Evolutionary conservation across 169 alveolate species (phyloP), one percentile per base, ranked within the genome.

Genomic region (Babesia gibsoni): DNA sequence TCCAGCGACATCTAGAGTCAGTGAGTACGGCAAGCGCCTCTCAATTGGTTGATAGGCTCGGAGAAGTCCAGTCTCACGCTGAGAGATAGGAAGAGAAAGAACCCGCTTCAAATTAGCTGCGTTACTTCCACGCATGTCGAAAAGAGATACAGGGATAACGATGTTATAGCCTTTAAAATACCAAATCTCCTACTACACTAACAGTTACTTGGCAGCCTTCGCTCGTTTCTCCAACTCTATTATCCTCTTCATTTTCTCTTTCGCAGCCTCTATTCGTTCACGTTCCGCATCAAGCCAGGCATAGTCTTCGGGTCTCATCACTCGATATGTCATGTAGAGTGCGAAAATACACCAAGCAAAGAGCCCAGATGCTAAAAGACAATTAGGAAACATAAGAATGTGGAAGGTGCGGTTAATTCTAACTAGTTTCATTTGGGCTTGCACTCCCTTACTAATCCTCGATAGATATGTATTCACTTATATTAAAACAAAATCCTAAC

Each of bases 271-370:
- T 25, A 87, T 72, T 14, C 92, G 70, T 63, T 64, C 64, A 27
- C 90, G 82, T 41, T 87, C 92, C 41, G 67, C 67, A 33, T 87
- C 92, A 7, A 87, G 88, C 92, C 92, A 87, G n/a, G 81, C 90
- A 57, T 82, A 87, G 49, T 73, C 85, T 50, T 87, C 90, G 16
- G 92, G 92, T 22, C 82, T 58, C 90, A 87, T 82, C 29, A 87
- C 61, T 45, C 80, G 67, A 20, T 69, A 67, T 23, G 90, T 82
- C 67, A 87, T 39, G 56, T 74, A 82, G 58, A 67, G 56, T 16
- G 92, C 92, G 69, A 82, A 61, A 37, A 82, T 53, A 49, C 90
- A 82, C 92, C 92, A 87, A 36, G 67, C 72, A 42, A 75, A 42
- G 72, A 86, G 49, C 32, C 82, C 81, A 35, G 83, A 41, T 20